Conservation (phyloP, 2,329 filamentous ascomycete species). For the Trichoderma sp. region DNA sequence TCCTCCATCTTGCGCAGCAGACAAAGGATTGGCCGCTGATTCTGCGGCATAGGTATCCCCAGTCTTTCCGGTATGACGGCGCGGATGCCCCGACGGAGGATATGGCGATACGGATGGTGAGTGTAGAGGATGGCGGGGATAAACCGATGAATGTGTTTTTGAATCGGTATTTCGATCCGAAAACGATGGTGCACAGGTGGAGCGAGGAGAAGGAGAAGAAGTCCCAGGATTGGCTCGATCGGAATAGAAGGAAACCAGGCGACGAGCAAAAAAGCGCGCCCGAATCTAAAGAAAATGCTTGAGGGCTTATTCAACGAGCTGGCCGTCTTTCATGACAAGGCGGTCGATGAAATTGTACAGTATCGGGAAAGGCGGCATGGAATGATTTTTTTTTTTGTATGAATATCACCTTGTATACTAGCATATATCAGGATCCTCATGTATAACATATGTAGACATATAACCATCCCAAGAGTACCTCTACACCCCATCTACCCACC, state of each 20-base stretch:
- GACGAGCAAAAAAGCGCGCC: not conserved
- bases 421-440: not conserved
- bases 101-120: constrained; percentile 19
- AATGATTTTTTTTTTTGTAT: not conserved
- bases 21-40: constrained; percentile 30
- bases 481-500: not conserved
- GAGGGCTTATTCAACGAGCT: not conserved
- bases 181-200: constrained; percentile 19
- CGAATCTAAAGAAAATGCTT: not conserved
- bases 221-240: constrained; percentile 1
- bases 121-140: not conserved
- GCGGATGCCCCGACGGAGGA: not conserved
- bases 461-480: not conserved
- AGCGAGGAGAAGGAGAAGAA: not conserved
- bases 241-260: not conserved
- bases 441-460: not conserved
- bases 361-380: not conserved
- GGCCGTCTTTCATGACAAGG: not conserved
- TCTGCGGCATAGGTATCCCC: constrained; percentile 21
- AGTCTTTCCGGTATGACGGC: not conserved
- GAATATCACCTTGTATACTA: constrained; percentile 6
- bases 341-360: not conserved
- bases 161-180: constrained; percentile 15
- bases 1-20: constrained; percentile 28
- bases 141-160: constrained; percentile 18